Evolutionary conservation across 129 eudicot genomes (phyloP).

Genomic region (Deinandra increscens): DNA sequence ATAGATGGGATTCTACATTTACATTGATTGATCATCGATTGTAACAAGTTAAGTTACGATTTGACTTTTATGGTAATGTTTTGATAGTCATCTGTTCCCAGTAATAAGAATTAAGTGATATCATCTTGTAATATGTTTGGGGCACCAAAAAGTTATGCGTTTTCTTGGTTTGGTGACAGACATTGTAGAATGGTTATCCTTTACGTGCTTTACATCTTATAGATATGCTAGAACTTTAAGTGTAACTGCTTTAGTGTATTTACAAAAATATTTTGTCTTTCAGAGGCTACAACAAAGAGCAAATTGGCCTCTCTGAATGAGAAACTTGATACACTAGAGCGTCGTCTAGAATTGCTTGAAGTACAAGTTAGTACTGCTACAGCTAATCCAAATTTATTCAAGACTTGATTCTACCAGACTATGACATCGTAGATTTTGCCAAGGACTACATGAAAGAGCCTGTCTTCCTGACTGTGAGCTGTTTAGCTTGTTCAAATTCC

Average conservation of each 20-base stretch:
- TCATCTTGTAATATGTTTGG: not conserved
- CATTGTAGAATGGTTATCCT: not conserved
- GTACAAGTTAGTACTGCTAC: constrained; percentile 93
- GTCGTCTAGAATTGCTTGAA: constrained; percentile 88
- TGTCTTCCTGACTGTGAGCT: constrained; percentile 36
- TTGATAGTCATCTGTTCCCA: not conserved
- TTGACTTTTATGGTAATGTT: not conserved
- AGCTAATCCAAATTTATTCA: constrained; percentile 72
- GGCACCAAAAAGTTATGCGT: not conserved
- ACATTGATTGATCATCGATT: not conserved
- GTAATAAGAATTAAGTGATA: not conserved
- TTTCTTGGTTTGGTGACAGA: not conserved
- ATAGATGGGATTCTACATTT: not conserved
- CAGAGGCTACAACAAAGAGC: constrained; percentile 96
- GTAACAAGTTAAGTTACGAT: constrained; percentile 4
- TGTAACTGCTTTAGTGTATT: constrained; percentile 22
- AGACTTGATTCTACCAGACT: constrained; percentile 35
- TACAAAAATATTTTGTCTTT: constrained; percentile 16
- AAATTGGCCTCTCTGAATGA: constrained; percentile 86
- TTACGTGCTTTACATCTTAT: not conserved
- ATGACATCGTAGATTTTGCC: constrained; percentile 19
- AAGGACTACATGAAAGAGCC: constrained; percentile 30
- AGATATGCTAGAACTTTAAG: not conserved
- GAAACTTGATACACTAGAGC: constrained; percentile 90
- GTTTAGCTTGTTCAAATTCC: constrained; percentile 26